A percentile compares a stretch with the other conserved stretches of the same genome.
Conservation (phyloP, 208 protist species). For the Leishmania martiniquensis region DNA sequence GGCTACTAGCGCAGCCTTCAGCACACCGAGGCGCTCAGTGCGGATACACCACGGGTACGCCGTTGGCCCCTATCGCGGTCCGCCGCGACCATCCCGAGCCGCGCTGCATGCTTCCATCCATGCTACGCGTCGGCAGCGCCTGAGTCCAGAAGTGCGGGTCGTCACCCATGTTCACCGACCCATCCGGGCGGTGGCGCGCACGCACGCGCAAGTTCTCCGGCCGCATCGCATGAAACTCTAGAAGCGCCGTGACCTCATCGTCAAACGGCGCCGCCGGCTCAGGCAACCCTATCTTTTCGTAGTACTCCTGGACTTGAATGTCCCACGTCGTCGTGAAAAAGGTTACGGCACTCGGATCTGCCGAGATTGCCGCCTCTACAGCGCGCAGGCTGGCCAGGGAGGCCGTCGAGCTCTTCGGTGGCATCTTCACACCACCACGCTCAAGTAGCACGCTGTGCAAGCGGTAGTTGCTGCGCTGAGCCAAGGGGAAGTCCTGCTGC, state of each 20-base stretch:
- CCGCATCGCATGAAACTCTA: conserved; percentile 74
- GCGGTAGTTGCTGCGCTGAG: conserved; percentile 57
- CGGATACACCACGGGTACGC: conserved; percentile 63
- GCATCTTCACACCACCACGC: not conserved
- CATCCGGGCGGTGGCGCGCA: conserved; percentile 84
- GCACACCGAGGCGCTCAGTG: conserved; percentile 11
- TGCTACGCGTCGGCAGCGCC: conserved; percentile 49
- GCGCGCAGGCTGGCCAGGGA: conserved; percentile 43
- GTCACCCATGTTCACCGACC: conserved; percentile 84
- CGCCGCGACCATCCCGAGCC: conserved; percentile 70
- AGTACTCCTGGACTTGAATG: conserved; percentile 94
- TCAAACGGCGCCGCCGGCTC: conserved; percentile 82
- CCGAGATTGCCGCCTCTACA: conserved; percentile 56
- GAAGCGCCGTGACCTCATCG: conserved; percentile 76
- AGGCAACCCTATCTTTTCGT: conserved; percentile 64
- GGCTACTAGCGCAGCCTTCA: not conserved
- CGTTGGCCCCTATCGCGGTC: conserved; percentile 72
- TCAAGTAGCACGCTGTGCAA: conserved; percentile 46
- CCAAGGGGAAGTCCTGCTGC: conserved; percentile 45
- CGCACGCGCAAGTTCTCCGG: conserved; percentile 76
- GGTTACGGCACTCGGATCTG: conserved; percentile 69
- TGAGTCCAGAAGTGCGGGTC: conserved; percentile 83
- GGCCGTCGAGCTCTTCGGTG: conserved; percentile 9
- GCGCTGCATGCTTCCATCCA: conserved; percentile 73
- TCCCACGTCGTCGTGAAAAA: conserved; percentile 94